phyloP scores from a whole-genome alignment of 352 stramenopile genomes.

The Pythium aristosporum region DNA sequence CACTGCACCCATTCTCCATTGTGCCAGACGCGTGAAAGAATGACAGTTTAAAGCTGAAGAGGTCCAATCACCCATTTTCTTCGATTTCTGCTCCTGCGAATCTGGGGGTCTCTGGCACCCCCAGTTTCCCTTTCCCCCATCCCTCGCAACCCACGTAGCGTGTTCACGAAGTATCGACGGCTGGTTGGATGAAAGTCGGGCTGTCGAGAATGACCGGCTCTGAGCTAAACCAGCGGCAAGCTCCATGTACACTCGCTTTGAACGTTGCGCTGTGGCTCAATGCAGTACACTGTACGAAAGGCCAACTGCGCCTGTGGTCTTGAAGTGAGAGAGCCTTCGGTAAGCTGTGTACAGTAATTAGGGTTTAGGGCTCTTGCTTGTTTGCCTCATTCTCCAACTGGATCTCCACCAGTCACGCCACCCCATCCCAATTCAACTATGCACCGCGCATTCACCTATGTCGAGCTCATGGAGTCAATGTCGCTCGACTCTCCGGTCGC shows the following conservation, averaged over 20 bases:
- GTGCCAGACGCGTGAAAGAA: too few relatives aligned
- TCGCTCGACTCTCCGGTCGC: neutral
- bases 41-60: neutral
- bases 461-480: neutral
- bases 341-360: neutral
- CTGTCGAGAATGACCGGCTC: neutral
- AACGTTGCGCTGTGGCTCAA: neutral
- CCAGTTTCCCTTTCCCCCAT: too few relatives aligned
- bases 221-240: neutral
- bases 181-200: neutral
- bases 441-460: neutral
- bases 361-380: too few relatives aligned
- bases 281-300: neutral
- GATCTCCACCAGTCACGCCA: neutral
- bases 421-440: neutral
- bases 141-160: neutral
- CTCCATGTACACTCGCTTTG: neutral
- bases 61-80: neutral
- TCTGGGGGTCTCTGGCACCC: neutral
- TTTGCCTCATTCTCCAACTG: constrained; percentile 5
- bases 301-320: neutral
- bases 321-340: neutral
- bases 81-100: neutral
- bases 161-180: neutral
- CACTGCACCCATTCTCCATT: neutral